Conservation (phyloP, 176 grass and related monocot genomes). For the Hsuehochloa calcarea region DNA sequence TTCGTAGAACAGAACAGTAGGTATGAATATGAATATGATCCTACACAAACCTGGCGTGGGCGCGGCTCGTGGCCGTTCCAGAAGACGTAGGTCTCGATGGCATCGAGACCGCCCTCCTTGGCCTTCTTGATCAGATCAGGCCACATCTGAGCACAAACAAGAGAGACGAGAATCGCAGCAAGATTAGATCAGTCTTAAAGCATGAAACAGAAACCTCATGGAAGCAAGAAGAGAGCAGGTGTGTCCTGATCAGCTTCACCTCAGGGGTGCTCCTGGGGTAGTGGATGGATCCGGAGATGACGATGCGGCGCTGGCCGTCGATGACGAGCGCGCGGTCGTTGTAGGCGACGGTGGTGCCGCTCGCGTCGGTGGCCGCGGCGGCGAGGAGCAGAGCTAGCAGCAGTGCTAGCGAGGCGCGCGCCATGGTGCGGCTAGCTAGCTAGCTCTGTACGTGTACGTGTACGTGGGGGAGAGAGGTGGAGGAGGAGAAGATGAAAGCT, state of each 20-base stretch:
- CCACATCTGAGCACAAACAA: conserved; percentile 53
- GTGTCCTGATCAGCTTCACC: neutral
- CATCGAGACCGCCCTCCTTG: conserved; percentile 52
- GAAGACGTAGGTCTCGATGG: conserved; percentile 64
- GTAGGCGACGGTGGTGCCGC: conserved; percentile 12
- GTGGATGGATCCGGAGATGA: conserved; percentile 59
- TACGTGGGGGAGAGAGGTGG: neutral
- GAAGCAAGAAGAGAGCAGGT: neutral
- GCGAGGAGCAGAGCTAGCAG: neutral
- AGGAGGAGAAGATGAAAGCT: neutral
- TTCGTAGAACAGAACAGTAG: too few relatives aligned
- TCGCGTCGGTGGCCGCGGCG: neutral
- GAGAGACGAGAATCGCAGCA: neutral
- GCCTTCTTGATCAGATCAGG: conserved; percentile 53
- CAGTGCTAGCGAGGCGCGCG: neutral
- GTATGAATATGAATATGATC: too few relatives aligned
- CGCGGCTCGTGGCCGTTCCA: conserved; percentile 70
- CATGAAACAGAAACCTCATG: too few relatives aligned
- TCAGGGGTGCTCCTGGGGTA: conserved; percentile 56
- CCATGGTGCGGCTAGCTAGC: neutral
- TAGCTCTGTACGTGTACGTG: neutral
- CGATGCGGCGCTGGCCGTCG: conserved; percentile 49
- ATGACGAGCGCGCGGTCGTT: conserved; percentile 45
- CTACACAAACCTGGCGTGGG: conserved; percentile 36
- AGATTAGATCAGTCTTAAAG: neutral